Conservation (phyloP, 495 filamentous ascomycete genomes). For the Chaetomium fimeti region DNA sequence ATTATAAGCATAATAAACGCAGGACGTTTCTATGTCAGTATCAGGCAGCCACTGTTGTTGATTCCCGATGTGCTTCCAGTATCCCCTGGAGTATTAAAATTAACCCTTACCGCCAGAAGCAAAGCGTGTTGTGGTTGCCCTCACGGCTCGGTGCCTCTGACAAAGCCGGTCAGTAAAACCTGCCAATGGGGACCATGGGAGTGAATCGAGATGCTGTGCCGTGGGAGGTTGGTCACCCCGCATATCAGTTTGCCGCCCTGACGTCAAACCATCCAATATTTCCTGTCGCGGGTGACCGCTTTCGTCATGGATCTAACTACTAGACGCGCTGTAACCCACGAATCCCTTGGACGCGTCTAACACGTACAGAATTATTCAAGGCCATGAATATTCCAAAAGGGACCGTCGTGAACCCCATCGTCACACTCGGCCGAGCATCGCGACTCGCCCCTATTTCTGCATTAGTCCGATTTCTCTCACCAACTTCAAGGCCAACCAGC, state of each 20-base stretch:
- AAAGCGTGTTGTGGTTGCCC: too few species aligned
- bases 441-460: neutral
- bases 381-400: neutral
- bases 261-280: conserved; percentile 6
- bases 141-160: too few species aligned
- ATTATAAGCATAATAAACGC: too few species aligned
- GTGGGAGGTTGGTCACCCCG: neutral
- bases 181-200: neutral
- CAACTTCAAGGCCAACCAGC: neutral
- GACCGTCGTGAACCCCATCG: conserved; percentile 8
- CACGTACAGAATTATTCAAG: neutral
- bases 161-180: too few species aligned
- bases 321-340: neutral
- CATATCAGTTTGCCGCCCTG: neutral
- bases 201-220: neutral
- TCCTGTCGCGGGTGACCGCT: neutral
- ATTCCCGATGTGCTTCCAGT: neutral
- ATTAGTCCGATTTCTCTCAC: neutral
- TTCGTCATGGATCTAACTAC: conserved; percentile 11
- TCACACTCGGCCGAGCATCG: conserved; percentile 4
- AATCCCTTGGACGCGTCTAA: conserved; percentile 9
- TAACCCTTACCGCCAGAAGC: too few species aligned
- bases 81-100: too few species aligned
- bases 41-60: neutral
- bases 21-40: too few species aligned